phyloP scores from a whole-genome alignment of 2,329 filamentous ascomycete genomes.

The Calonectria leucothoes region DNA sequence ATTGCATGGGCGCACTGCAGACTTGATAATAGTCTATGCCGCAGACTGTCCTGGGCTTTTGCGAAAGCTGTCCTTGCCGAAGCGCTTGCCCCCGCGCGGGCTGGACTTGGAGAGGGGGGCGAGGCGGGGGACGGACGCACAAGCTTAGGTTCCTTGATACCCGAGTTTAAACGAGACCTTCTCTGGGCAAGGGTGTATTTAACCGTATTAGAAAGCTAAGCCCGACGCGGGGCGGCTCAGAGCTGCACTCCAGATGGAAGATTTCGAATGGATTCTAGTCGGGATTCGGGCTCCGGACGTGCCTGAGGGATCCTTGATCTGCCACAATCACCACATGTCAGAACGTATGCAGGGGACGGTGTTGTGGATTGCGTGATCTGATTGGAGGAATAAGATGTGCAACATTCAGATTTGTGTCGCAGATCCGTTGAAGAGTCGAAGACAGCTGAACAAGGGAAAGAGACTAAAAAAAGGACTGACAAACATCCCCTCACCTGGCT shows the following conservation, averaged over 20 bases:
- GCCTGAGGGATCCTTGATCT: neutral
- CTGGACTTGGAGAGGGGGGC: too few species aligned
- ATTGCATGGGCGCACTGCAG: neutral
- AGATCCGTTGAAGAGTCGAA: neutral
- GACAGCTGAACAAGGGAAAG: neutral
- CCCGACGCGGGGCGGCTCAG: neutral
- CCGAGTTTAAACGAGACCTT: neutral
- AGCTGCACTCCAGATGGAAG: neutral
- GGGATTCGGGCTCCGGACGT: neutral
- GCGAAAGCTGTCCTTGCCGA: neutral
- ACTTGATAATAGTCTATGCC: neutral
- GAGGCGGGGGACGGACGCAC: neutral
- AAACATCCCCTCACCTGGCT: neutral
- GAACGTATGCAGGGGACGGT: neutral
- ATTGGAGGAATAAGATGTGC: neutral
- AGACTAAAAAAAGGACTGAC: neutral
- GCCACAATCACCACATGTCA: neutral
- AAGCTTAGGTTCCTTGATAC: neutral
- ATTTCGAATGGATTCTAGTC: neutral
- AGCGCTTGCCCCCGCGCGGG: neutral
- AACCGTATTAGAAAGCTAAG: constrained; percentile 4
- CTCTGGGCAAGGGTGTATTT: neutral
- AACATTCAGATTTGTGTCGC: neutral
- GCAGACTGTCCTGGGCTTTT: neutral
- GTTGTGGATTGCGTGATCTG: neutral